These are phyloP conservation scores for Lactarius quietus DNA, from an alignment of 768 basidiomycete species.

Conservation along the genomic window DNA sequence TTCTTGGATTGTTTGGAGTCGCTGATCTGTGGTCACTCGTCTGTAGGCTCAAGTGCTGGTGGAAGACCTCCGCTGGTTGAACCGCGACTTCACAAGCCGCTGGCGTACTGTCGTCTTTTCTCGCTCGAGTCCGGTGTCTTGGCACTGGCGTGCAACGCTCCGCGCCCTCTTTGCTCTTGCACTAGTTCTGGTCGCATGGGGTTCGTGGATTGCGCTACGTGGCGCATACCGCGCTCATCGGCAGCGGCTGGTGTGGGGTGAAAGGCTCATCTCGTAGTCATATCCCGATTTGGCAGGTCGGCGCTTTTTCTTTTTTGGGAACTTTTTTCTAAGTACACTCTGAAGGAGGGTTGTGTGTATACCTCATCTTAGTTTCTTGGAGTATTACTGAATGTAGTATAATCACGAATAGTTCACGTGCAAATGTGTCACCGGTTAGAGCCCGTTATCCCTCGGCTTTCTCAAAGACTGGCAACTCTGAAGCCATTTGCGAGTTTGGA, in stretches of 20 bases:
- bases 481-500: too few relatives aligned
- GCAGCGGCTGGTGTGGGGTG: slow-evolving; percentile 78
- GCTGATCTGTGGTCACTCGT: neutral
- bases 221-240: slow-evolving; percentile 75
- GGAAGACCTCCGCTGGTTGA: slow-evolving; percentile 64
- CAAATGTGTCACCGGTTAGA: neutral
- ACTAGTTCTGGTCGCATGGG: slow-evolving; percentile 58
- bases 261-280: slow-evolving; percentile 62
- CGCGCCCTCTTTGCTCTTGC: slow-evolving; percentile 38
- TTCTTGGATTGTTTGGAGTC: neutral
- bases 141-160: slow-evolving; percentile 64
- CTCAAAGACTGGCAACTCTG: too few relatives aligned
- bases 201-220: slow-evolving; percentile 54
- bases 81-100: slow-evolving; percentile 73
- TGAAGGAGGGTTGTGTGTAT: neutral
- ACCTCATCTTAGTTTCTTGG: slow-evolving; percentile 7
- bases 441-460: neutral
- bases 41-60: slow-evolving; percentile 65
- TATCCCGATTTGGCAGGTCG: neutral
- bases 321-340: neutral
- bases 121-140: slow-evolving; percentile 65
- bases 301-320: neutral
- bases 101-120: slow-evolving; percentile 76
- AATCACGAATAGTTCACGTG: slow-evolving; percentile 1
- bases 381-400: slow-evolving; percentile 12